Base-by-base conservation (phyloP, 202 grass and related monocot species). In the Eragrostis tef region DNA sequence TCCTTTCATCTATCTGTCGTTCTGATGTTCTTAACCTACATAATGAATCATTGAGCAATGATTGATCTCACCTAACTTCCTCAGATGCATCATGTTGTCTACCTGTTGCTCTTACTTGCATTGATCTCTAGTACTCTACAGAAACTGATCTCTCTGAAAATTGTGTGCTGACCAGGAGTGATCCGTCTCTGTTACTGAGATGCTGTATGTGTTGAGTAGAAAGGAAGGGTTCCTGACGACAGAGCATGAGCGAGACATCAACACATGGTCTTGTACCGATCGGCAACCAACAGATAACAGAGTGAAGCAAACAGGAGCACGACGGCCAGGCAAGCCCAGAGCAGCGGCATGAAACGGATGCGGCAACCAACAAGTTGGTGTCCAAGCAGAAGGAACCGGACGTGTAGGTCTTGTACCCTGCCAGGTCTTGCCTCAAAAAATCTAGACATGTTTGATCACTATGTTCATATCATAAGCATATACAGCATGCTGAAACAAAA, bases 341-440 rank as follows among this genome's bases (percentile, higher is more conserved):
- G 17, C 34, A 79, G 39, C 20, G 19, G 43, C 21, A 34, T 81
- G 64, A 89, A 67, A 77, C 14, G 24, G 71, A 81, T 46, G 50
- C 49, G 51, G 63, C 82, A 86, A 86, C 83, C 79, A 68, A 73
- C 70, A 56, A 39, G 79, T 73, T 83, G 79, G 83, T 83, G 31
- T 80, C 75, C 75, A 53, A 83, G 49, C 83, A 67, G 47, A 74
- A 83, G 48, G 78, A 79, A 57, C 45, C 48, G 21, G 73, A 24
- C 85, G 71, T 69, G 41, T 12, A 57, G 54, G 25, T 79, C 62
- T 67, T 85, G 56, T 31, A 31, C 29, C 29, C 29, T 31, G 29
- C 29, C 29, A 31, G 29, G 29, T 3, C 29, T 31, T 1, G 1
- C 29, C 29, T 31, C 29, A 31, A 31, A 31, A 81, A 47, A 52